A percentile compares a stretch with the other conserved stretches of the same genome.
Evolutionary conservation across 768 basidiomycete species (phyloP).

Genomic region (Tylopilus vinaceipallidus): DNA sequence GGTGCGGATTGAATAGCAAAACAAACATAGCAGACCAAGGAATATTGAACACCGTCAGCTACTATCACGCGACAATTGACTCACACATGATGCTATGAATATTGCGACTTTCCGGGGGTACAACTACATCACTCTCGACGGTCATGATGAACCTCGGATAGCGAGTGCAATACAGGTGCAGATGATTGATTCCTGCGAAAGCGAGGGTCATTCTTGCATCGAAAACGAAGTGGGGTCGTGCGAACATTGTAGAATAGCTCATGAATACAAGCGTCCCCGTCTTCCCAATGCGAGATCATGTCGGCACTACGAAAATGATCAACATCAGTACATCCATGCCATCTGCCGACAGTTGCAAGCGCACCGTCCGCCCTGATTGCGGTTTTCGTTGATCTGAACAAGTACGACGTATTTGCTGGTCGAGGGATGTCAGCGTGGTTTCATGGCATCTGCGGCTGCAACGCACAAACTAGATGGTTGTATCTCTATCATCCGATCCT

Average conservation of each 20-base stretch:
- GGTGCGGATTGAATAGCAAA: constrained; percentile 16
- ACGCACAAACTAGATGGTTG: constrained; percentile 82
- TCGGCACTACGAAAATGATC: constrained; percentile 53
- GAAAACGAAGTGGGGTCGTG: constrained; percentile 12
- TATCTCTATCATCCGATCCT: constrained; percentile 83
- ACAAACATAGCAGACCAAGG: constrained; percentile 19
- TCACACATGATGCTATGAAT: constrained; percentile 16
- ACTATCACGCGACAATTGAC: constrained; percentile 18
- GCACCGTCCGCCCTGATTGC: constrained; percentile 82
- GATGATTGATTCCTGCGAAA: constrained; percentile 63
- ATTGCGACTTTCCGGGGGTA: constrained; percentile 22
- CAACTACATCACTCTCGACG: constrained; percentile 19
- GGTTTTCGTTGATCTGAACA: constrained; percentile 82
- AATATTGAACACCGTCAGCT: constrained; percentile 13
- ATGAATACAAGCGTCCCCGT: constrained; percentile 72
- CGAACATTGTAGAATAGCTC: constrained; percentile 80
- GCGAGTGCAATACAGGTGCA: constrained; percentile 66
- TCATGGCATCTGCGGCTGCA: neutral
- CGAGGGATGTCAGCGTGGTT: constrained; percentile 16
- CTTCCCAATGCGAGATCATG: constrained; percentile 87
- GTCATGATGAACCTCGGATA: constrained; percentile 44
- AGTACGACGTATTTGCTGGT: constrained; percentile 83
- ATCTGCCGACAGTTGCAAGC: constrained; percentile 18
- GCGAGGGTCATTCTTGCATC: constrained; percentile 11
- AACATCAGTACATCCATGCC: constrained; percentile 7